Conservation (phyloP, 371 early-diverging fungal species). For the Encephalitozoon romaleae region DNA sequence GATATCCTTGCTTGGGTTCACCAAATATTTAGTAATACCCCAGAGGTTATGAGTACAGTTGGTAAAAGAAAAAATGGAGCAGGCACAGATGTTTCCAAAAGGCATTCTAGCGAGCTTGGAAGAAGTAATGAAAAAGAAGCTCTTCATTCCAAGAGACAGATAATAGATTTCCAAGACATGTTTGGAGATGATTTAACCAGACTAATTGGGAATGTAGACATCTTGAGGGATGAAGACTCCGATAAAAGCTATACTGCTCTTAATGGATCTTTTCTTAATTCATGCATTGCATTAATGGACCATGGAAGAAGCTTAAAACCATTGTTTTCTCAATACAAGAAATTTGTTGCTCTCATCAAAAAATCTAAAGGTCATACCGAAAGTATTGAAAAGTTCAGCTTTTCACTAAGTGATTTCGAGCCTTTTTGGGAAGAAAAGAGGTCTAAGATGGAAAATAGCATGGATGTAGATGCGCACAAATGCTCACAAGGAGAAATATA, state of each 20-base stretch:
- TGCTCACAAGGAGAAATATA: constrained; percentile 9
- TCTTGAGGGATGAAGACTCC: not conserved
- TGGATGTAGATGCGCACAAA: not conserved
- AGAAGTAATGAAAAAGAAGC: not conserved
- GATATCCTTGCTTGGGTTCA: not conserved
- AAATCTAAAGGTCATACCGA: not conserved
- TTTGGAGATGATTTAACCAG: not conserved
- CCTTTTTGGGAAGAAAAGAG: not conserved
- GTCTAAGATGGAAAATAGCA: too few relatives aligned
- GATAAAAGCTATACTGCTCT: not conserved
- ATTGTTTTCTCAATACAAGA: not conserved
- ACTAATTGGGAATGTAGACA: not conserved
- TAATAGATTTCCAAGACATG: not conserved
- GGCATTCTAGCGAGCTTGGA: not conserved
- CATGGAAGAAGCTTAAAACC: not conserved
- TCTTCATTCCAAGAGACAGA: not conserved
- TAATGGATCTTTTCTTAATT: not conserved
- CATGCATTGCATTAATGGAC: not conserved
- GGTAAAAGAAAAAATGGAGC: not conserved
- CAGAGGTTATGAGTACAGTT: not conserved
- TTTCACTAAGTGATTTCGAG: not conserved
- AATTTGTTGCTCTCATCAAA: not conserved
- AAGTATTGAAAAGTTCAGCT: not conserved
- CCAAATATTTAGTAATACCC: not conserved
- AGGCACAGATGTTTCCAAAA: not conserved